phyloP scores from a whole-genome alignment of 169 alveolate genomes.

The Plasmodium inui region DNA sequence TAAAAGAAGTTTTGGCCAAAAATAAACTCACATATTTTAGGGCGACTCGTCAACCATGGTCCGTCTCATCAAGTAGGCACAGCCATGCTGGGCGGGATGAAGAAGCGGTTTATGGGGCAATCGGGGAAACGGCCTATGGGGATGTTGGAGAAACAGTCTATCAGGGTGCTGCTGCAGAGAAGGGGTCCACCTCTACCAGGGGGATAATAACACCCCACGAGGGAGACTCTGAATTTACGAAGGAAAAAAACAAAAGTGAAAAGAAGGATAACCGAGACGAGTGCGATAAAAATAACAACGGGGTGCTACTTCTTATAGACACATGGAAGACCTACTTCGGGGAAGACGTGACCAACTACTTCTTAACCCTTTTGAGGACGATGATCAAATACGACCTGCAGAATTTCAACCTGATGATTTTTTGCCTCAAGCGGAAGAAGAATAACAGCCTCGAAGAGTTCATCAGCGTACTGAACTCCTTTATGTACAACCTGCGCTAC shows the following conservation, averaged over 20 bases:
- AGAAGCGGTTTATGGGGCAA: background rate
- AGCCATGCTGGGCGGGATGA: background rate
- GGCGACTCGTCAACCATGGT: background rate
- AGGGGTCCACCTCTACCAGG: background rate
- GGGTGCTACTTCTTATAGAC: conserved; percentile 25
- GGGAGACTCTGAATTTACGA: background rate
- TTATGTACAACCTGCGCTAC: conserved; percentile 55
- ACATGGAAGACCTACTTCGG: conserved; percentile 25
- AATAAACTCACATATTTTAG: conserved; percentile 34
- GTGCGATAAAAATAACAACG: conserved; percentile 48
- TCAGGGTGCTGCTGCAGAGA: background rate
- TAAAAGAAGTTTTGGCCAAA: conserved; percentile 26
- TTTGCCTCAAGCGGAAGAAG: conserved; percentile 34
- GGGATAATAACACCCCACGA: background rate
- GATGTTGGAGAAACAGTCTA: background rate
- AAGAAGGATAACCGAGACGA: conserved; percentile 5
- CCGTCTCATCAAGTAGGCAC: background rate
- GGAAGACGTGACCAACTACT: conserved; percentile 9
- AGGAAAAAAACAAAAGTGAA: background rate
- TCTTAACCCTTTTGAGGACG: conserved; percentile 10
- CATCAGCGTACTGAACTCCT: conserved; percentile 10
- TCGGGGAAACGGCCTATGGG: background rate
- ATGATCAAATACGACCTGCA: conserved; percentile 55
- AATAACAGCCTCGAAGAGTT: conserved; percentile 55
- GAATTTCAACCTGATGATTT: conserved; percentile 20